Percentiles rank a stretch among this genome's conserved stretches.
Evolutionary conservation across 768 basidiomycete species (phyloP).

Genomic region (Crepidotus variabilis): DNA sequence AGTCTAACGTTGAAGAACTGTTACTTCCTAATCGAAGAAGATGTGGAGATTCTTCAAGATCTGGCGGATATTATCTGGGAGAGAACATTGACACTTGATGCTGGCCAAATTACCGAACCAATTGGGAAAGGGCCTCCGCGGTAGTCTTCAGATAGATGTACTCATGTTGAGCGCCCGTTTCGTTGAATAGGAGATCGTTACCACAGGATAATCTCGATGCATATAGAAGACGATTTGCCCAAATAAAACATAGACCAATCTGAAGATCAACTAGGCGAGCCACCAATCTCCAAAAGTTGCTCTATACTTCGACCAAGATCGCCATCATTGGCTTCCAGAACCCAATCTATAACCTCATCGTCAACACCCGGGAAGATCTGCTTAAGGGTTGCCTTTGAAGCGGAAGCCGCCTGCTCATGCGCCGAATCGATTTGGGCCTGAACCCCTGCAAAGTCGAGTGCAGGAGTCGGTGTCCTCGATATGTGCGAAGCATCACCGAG

Average conservation of each 20-base stretch:
- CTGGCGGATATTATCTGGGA: not conserved
- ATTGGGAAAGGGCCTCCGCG: too few relatives aligned
- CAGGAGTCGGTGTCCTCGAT: conserved; percentile 69
- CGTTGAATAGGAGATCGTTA: too few relatives aligned
- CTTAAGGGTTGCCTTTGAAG: conserved; percentile 69
- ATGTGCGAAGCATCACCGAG: conserved; percentile 36
- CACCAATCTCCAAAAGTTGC: conserved; percentile 71
- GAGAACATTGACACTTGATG: not conserved
- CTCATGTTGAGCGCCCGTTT: not conserved
- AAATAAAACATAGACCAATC: not conserved
- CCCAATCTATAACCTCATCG: conserved; percentile 80
- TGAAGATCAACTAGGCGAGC: conserved; percentile 1
- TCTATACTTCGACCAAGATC: conserved; percentile 92
- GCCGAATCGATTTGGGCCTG: conserved; percentile 78
- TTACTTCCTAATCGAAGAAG: not conserved
- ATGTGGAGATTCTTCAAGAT: not conserved
- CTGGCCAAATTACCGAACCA: too few relatives aligned
- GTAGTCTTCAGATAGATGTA: not conserved
- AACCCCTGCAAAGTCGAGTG: conserved; percentile 63
- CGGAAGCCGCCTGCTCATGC: conserved; percentile 67
- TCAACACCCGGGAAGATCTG: conserved; percentile 91
- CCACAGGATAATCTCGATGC: not conserved
- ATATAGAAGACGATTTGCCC: not conserved
- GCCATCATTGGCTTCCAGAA: conserved; percentile 84
- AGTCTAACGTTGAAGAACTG: not conserved